These are phyloP conservation scores for Aspergillus fischeri DNA, from an alignment of 2,329 filamentous ascomycete species.

Conservation along the genomic window DNA sequence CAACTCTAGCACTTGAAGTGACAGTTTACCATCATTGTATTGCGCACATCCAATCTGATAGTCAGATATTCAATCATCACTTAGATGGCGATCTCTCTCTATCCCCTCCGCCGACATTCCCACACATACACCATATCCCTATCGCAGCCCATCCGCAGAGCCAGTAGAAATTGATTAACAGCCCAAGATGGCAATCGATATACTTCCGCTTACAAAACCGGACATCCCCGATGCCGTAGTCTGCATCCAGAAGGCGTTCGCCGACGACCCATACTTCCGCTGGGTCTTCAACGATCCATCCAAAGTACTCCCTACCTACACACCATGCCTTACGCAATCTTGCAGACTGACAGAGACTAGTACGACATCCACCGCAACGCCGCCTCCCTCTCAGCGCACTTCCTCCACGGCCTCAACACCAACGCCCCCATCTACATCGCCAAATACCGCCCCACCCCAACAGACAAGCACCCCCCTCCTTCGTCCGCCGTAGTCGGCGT, in stretches of 20 bases:
- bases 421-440: constrained; percentile 67
- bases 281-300: constrained; percentile 58
- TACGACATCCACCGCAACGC: constrained; percentile 59
- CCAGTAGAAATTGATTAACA: constrained; percentile 20
- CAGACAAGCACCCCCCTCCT: constrained; percentile 15
- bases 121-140: constrained; percentile 32
- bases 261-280: constrained; percentile 61
- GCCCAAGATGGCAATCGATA: constrained; percentile 48
- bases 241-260: constrained; percentile 64
- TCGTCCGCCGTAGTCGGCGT: constrained; percentile 58
- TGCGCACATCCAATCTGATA: too few relatives aligned
- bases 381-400: constrained; percentile 60
- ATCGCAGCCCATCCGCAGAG: constrained; percentile 27
- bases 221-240: constrained; percentile 63
- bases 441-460: constrained; percentile 49
- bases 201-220: constrained; percentile 51
- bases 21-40: too few relatives aligned
- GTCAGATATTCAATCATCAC: neutral
- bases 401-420: constrained; percentile 62
- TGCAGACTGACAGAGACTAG: constrained; percentile 28
- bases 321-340: neutral
- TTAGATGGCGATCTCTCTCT: constrained; percentile 33
- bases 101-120: constrained; percentile 28
- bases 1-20: too few relatives aligned
- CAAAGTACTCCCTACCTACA: constrained; percentile 42